Evolutionary conservation across 2,329 filamentous ascomycete species (phyloP).

Genomic region (Blastomyces emzantsi): DNA sequence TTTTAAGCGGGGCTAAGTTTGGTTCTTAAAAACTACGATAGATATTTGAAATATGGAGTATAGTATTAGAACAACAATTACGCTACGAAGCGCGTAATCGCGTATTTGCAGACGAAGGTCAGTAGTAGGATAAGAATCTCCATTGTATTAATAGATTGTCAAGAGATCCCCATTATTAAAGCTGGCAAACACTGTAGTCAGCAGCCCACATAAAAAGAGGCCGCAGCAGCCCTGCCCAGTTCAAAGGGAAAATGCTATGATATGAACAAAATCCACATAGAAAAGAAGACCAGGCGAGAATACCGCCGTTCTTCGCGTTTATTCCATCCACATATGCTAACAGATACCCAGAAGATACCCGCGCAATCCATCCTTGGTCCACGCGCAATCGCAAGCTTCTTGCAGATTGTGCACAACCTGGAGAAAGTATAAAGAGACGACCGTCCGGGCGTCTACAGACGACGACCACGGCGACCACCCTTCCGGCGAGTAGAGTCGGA

Average conservation of each 20-base stretch:
- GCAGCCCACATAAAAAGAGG: neutral
- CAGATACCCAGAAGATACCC: conserved; percentile 25
- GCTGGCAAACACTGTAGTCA: conserved; percentile 6
- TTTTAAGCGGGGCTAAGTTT: neutral
- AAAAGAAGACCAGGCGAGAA: conserved; percentile 43
- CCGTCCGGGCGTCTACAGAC: conserved; percentile 64
- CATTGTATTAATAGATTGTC: conserved; percentile 1
- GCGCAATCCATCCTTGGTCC: conserved; percentile 25
- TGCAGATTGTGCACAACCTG: conserved; percentile 4
- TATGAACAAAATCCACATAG: conserved; percentile 16
- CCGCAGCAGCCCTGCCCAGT: conserved; percentile 1
- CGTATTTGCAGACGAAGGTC: neutral
- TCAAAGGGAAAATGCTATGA: conserved; percentile 6
- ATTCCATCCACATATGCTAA: conserved; percentile 39
- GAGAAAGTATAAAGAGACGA: conserved; percentile 3
- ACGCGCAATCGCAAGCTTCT: conserved; percentile 14
- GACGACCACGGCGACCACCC: conserved; percentile 99
- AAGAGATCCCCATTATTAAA: neutral
- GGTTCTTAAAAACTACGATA: neutral
- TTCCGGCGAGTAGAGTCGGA: conserved; percentile 99
- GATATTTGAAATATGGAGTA: neutral
- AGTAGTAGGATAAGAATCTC: conserved; percentile 1
- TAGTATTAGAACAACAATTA: neutral
- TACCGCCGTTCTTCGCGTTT: conserved; percentile 46
- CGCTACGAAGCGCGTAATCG: neutral